These are phyloP conservation scores for Calonectria henricotiae DNA, from an alignment of 2,329 filamentous ascomycete genomes.

Conservation along the genomic window DNA sequence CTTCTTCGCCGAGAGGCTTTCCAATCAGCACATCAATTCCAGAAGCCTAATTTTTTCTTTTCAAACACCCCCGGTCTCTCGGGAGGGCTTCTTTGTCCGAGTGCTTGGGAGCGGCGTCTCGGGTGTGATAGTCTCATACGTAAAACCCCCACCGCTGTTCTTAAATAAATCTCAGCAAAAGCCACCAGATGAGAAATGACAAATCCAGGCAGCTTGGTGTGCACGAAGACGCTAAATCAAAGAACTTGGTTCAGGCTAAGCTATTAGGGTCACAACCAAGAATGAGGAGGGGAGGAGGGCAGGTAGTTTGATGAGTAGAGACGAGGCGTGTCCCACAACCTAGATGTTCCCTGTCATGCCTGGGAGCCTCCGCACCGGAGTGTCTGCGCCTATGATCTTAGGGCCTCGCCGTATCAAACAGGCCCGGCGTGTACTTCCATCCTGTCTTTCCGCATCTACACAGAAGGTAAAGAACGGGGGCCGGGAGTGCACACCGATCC, in stretches of 20 bases:
- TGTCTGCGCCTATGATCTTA: constrained; percentile 39
- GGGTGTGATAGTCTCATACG: constrained; percentile 44
- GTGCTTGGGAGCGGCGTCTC: constrained; percentile 40
- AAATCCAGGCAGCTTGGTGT: constrained; percentile 35
- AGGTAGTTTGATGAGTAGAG: constrained; percentile 44
- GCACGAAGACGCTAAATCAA: constrained; percentile 32
- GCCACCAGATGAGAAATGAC: constrained; percentile 55
- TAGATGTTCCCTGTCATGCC: constrained; percentile 43
- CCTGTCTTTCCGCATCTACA: constrained; percentile 47
- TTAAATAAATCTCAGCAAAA: constrained; percentile 45
- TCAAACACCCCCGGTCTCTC: constrained; percentile 37
- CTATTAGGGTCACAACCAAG: constrained; percentile 39
- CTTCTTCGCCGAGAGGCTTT: constrained; percentile 41
- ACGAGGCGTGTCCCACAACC: constrained; percentile 46
- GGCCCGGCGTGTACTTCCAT: constrained; percentile 41
- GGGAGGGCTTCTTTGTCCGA: constrained; percentile 48
- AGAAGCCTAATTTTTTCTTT: constrained; percentile 47
- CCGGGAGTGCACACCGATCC: constrained; percentile 45
- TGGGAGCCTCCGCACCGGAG: constrained; percentile 37
- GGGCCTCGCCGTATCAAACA: constrained; percentile 51
- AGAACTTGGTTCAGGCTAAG: constrained; percentile 38
- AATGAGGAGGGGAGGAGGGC: constrained; percentile 33
- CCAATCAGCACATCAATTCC: constrained; percentile 42
- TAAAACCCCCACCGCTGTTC: constrained; percentile 51
- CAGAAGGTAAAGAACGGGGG: constrained; percentile 42